Evolutionary conservation across 208 protist species (phyloP), one percentile per base, ranked within the genome.

Genomic region (Trypanosoma caninum): DNA sequence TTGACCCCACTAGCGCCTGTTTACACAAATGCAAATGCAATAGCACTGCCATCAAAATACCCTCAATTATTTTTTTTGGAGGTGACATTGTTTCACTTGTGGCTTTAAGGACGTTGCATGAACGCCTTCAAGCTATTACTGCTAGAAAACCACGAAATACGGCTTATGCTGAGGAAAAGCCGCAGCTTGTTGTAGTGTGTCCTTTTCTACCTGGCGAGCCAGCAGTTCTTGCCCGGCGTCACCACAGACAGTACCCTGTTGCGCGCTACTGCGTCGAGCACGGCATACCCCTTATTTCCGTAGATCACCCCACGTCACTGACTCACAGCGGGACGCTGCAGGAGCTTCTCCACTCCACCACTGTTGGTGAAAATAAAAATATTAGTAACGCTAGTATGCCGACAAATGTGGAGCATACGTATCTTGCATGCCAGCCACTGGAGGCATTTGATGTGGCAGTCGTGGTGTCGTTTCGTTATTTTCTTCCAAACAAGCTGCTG

Each of bases 401-500:
- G 28, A 44, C 3, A 22, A 23, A 30, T 10, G 62, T 22, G 30
- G 22, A 42, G 25, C 31, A 23, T 37, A 35, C 34, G 13, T 59
- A 69, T 33, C 30, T 72, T 6, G 40, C 53, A 10, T 74, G 82
- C 3, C 72, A 61, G 20, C 51, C 80, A 13, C 65, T 90, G 14
- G 46, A 45, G 18, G 69, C 73, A 53, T 91, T 84, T 66, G 88
- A 95, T 58, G 72, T 91, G 10, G 72, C 76, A 18, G 77, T 95
- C 1, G 85, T 95, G 4, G 88, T 91, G 16, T 95, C 88, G 10
- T 95, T 91, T 59, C 84, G 88, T 28, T 95, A 95, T 73, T 95
- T 89, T 42, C 59, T 95, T 2, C 88, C 88, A 2, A 56, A 78
- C 31, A 48, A 59, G 7, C 65, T 95, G 0, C 65, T 95, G 20